Base-by-base conservation (phyloP, 2,329 filamentous ascomycete species). In the Aureobasidium melanogenum region DNA sequence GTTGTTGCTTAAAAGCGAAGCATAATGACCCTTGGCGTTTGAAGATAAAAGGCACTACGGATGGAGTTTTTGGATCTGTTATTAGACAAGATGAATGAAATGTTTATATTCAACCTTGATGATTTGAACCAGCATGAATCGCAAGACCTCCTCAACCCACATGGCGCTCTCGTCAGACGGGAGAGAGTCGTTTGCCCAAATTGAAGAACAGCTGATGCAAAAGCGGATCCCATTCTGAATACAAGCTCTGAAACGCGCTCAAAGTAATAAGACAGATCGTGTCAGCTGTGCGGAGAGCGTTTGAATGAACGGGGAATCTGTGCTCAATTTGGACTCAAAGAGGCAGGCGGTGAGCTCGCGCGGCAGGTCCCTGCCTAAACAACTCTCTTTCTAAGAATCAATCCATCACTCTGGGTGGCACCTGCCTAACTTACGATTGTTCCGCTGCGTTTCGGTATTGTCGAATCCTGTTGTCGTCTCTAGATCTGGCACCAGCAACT, bases 1-100 rank as follows among this genome's bases (percentile, higher is more conserved):
- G 65, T 69, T 38, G 67, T 64, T 55, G 67, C 66, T 58, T 67
- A 61, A 48, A 48, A 63, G 83, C 73, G 77, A 88, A 38, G 34
- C 19, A 30, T 58, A 15, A 47, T 32, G 55, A 44, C 14, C 24
- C 26, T 39, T 14, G 55, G 43, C 55, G 55, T 47, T 48, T 19
- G 41, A 58, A 46, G 22, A 58, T 48, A 58, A 58, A 39, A 43
- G 43, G 15, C 22, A 48, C 14, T 30, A 30, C 41, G 55, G 55
- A 39, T 38, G 55, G 55, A 58, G 55, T 58, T 58, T 47, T 48
- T 38, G 54, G 54, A 46, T 14, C n/a, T 48, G 55, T 58, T 24
- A 58, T 48, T 24, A 58, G 22, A 30, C 28, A 39, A 56, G 22
- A 47, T 22, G 28, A 48, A 38, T 58, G 55, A 39, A 58, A 58